Evolutionary conservation across 371 early-diverging fungal species (phyloP).

Genomic region (Conidiobolus incongruus): DNA sequence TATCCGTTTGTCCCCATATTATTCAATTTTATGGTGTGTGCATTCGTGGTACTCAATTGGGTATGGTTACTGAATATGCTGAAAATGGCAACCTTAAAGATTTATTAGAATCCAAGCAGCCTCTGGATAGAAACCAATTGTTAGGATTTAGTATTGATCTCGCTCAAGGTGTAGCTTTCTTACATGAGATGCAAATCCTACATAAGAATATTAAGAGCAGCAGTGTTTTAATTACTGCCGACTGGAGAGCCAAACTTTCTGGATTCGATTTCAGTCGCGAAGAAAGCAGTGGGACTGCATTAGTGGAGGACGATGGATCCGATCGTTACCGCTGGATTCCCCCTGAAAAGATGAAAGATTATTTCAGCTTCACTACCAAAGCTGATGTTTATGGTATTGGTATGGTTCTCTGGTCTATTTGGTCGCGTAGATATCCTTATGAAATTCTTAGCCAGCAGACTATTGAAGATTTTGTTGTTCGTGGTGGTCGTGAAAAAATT

Average conservation of each 20-base stretch:
- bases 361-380: slow-evolving; percentile 1
- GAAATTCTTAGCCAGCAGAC: not conserved
- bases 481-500: slow-evolving; percentile 2
- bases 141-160: slow-evolving; percentile 9
- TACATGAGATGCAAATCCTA: slow-evolving; percentile 29
- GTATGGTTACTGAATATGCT: not conserved
- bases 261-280: slow-evolving; percentile 3
- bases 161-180: slow-evolving; percentile 23
- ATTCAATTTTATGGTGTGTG: slow-evolving; percentile 2
- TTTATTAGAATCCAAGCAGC: slow-evolving; percentile 1
- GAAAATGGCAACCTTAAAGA: slow-evolving; percentile 3
- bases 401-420: slow-evolving; percentile 2
- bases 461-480: slow-evolving; percentile 1
- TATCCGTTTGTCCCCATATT: slow-evolving; percentile 1
- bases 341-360: not conserved
- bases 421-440: slow-evolving; percentile 2
- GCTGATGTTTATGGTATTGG: slow-evolving; percentile 1
- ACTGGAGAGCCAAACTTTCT: slow-evolving; percentile 1
- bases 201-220: slow-evolving; percentile 31
- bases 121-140: not conserved
- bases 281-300: not conserved
- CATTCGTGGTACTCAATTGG: not conserved
- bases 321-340: slow-evolving; percentile 4
- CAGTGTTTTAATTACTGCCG: slow-evolving; percentile 1
- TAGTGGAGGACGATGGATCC: not conserved